Base-by-base conservation (phyloP, 306 rosid species). In the Astragalus membranaceus region DNA sequence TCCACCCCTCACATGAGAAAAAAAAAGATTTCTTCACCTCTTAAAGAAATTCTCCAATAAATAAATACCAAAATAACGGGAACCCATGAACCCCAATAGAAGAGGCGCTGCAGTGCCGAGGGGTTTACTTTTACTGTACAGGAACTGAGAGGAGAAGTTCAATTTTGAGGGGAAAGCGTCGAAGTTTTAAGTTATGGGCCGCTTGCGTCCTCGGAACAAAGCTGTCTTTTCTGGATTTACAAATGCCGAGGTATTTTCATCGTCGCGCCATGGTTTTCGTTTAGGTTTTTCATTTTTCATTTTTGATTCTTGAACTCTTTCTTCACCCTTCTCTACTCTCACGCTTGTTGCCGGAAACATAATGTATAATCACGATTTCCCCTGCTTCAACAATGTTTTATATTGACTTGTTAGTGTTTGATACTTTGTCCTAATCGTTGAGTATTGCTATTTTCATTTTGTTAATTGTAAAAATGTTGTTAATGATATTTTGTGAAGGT, bases 151-250 rank as follows among this genome's bases (percentile, higher is more conserved):
- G 44, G 8, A 0, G 44, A 39, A 39, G 8, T 39, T 39, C 11
- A 39, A 39, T 8, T 39, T 8, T 39, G 44, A 39, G 9, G 11
- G 44, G 44, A 6, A 39, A 39, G 44, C 8, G 44, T 7, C 44
- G 11, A 39, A 39, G 10, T 8, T 39, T 2, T 36, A 36, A 36
- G 42, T 8, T 37, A 91, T 85, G 98, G 97, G 86, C 79, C 95
- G 95, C 16, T 89, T 94, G 78, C 99, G 99, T 78, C 97, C 92
- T n/a, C 83, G 96, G 12, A 79, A 50, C 49, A 82, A 90, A 73
- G 79, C 75, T 12, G 8, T 55, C 15, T 89, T 88, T 75, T 67
- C 84, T 33, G 99, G 99, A 48, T 94, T 94, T 39, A 88, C 96
- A 0, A 80, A 82, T 73, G 86, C 83, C 0, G 97, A 91, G 97